Conservation (phyloP, 441 rosid species). For the Eutrema salsugineum region DNA sequence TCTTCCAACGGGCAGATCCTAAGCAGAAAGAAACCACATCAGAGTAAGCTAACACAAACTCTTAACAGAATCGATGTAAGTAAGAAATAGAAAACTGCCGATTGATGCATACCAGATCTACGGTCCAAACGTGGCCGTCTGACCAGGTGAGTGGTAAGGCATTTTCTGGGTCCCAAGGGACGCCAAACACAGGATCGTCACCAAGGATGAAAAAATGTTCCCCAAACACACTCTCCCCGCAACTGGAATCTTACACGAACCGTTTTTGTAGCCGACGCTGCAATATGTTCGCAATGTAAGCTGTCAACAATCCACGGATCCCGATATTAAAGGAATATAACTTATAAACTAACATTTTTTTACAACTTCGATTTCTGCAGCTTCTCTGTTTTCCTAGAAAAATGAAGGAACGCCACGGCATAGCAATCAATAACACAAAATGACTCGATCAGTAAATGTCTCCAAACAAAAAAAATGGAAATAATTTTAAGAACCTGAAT, state of each 20-base stretch:
- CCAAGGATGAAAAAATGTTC: slow-evolving; percentile 74
- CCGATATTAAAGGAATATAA: too few relatives aligned
- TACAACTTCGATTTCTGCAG: slow-evolving; percentile 23
- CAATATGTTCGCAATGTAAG: too few relatives aligned
- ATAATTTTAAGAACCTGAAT: too few relatives aligned
- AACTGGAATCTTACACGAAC: slow-evolving; percentile 64
- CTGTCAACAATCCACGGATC: too few relatives aligned
- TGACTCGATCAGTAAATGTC: too few relatives aligned
- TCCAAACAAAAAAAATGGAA: too few relatives aligned
- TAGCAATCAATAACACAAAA: too few relatives aligned
- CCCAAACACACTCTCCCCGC: slow-evolving; percentile 75
- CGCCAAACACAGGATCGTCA: slow-evolving; percentile 59
- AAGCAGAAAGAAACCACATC: slow-evolving; percentile 8
- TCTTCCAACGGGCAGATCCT: slow-evolving; percentile 70
- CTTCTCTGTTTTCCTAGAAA: slow-evolving; percentile 41
- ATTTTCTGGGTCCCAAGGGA: slow-evolving; percentile 65
- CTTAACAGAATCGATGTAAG: not conserved
- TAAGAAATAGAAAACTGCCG: not conserved
- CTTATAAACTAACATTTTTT: slow-evolving; percentile 33
- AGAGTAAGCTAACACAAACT: not conserved
- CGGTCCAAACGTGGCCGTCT: slow-evolving; percentile 74
- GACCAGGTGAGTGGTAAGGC: slow-evolving; percentile 82
- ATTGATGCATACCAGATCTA: slow-evolving; percentile 52
- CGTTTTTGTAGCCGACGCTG: slow-evolving; percentile 22
- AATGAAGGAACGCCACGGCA: not conserved